Percentiles rank a stretch among this genome's conserved stretches.
Conservation (phyloP, 257 asterid genomes). For the Marsdenia floribunda region DNA sequence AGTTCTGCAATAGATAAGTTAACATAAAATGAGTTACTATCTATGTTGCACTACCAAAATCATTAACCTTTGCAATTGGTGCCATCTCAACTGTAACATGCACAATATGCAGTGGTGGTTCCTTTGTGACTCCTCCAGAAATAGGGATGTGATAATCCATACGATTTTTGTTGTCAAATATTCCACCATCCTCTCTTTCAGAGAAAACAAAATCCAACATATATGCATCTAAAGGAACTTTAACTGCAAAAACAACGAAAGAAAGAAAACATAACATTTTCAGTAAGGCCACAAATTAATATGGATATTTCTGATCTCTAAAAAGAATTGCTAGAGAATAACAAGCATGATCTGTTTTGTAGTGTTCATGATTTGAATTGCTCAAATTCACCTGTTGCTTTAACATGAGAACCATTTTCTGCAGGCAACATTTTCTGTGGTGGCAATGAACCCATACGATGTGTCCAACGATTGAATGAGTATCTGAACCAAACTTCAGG, state of each 20-base stretch:
- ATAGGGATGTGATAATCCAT: constrained; percentile 97
- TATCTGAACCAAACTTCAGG: constrained; percentile 95
- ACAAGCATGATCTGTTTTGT: not conserved
- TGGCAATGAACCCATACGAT: constrained; percentile 74
- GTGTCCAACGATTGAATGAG: constrained; percentile 97
- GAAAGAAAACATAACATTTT: constrained; percentile 2
- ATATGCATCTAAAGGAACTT: constrained; percentile 93
- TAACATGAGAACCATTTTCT: constrained; percentile 63
- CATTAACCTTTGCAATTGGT: constrained; percentile 86
- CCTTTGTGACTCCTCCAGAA: constrained; percentile 68
- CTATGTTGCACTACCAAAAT: not conserved
- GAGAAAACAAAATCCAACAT: constrained; percentile 97
- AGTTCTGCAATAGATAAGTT: not conserved
- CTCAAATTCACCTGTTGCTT: constrained; percentile 57
- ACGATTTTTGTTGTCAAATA: constrained; percentile 80
- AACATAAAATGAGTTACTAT: not conserved
- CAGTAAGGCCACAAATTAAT: not conserved
- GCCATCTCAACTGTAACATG: constrained; percentile 99
- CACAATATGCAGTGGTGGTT: constrained; percentile 92
- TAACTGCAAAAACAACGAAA: constrained; percentile 44
- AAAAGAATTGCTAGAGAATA: not conserved
- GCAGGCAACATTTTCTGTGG: constrained; percentile 81
- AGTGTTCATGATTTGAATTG: not conserved
- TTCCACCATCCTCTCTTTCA: constrained; percentile 82
- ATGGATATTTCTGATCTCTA: not conserved